Base-by-base conservation (phyloP, 2,329 filamentous ascomycete genomes). In the Clonostachys rhizophaga region DNA sequence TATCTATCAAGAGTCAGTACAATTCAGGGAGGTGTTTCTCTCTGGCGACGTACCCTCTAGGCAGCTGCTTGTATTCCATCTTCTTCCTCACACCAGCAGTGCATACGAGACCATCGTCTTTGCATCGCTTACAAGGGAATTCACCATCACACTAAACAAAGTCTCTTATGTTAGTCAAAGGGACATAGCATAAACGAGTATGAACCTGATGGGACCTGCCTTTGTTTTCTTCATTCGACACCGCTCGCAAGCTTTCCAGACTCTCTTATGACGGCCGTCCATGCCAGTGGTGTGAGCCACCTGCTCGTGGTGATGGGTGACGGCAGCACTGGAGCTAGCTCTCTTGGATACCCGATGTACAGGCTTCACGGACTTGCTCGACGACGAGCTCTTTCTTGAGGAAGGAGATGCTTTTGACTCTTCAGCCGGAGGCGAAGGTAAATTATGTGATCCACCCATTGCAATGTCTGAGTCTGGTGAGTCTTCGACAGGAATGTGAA, bases 161-260 rank as follows among this genome's bases (percentile, higher is more conserved):
- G n/a, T 14, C 10, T 39, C 17, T 39, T 13, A 11, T 13, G 14
- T n/a, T n/a, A 39, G 14, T 14, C 10, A n/a, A 39, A n/a, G 2
- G 14, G 36, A 11, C 13, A 39, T 18, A 39, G 12, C 10, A 18
- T 39, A 39, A n/a, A 39, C 14, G 7, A 18, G 14, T 39, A 39
- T 11, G 6, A 18, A 7, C 5, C 36, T 39, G 7, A n/a, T 11
- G 17, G 16, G 40, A 50, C 50, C 44, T 65, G 81, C 80, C 79
- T 84, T 84, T 46, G 81, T 85, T 70, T 85, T 85, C 72, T 84
- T 85, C 79, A 84, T 84, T 53, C 81, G 70, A 69, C 81, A 85
- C 54, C 81, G 69, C 64, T 84, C 80, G 53, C 81, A 85, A 16
- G 81, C 81, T 60, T 84, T 84, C 80, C 80, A 84, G 47, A 84